Evolutionary conservation across 2,329 filamentous ascomycete species (phyloP).

Genomic region (Cercospora zeina): DNA sequence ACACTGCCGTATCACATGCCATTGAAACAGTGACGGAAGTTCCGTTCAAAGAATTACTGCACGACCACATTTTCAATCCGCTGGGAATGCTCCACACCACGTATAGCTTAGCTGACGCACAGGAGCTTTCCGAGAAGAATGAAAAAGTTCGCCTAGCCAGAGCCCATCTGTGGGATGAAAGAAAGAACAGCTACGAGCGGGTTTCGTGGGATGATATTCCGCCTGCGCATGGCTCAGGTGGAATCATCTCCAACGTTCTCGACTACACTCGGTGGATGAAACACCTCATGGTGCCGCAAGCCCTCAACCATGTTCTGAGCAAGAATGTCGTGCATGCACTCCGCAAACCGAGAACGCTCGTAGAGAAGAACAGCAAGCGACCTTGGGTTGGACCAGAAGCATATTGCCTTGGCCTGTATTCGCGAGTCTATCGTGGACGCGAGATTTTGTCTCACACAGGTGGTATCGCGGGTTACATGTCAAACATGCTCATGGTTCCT

Average conservation of each 20-base stretch:
- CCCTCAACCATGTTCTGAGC: constrained; percentile 14
- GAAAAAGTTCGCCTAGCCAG: constrained; percentile 22
- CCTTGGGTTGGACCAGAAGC: constrained; percentile 39
- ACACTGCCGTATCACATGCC: constrained; percentile 49
- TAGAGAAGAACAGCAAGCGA: neutral
- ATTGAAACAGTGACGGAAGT: constrained; percentile 48
- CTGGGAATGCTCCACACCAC: constrained; percentile 47
- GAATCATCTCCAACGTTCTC: constrained; percentile 48
- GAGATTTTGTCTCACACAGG: constrained; percentile 48
- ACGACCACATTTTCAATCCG: constrained; percentile 43
- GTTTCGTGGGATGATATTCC: constrained; percentile 23
- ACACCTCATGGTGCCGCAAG: constrained; percentile 47
- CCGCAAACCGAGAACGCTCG: constrained; percentile 21
- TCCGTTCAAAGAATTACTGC: constrained; percentile 40
- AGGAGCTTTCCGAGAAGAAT: constrained; percentile 17
- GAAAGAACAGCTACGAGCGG: constrained; percentile 12
- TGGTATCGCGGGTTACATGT: constrained; percentile 50
- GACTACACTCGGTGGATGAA: constrained; percentile 57
- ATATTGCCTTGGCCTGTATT: constrained; percentile 49
- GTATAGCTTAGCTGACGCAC: constrained; percentile 41
- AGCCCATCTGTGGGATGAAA: constrained; percentile 33
- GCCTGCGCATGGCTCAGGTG: constrained; percentile 31
- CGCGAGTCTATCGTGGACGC: constrained; percentile 48
- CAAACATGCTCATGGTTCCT: constrained; percentile 51
- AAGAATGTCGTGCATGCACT: constrained; percentile 18